Evolutionary conservation across 495 filamentous ascomycete species (phyloP), one percentile per base, ranked within the genome.

Genomic region (Durotheca rogersii): DNA sequence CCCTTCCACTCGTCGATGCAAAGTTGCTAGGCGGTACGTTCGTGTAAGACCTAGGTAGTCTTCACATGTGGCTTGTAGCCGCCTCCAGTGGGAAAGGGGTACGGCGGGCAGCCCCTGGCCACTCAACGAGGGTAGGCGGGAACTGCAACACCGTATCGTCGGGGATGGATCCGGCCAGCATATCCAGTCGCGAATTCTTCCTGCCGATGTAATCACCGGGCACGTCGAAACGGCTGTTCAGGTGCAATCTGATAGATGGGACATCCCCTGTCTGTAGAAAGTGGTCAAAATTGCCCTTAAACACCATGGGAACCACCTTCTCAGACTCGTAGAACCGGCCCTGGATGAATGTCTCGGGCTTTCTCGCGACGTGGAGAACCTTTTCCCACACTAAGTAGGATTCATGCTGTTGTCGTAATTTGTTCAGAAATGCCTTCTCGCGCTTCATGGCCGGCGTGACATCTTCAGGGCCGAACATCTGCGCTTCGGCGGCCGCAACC

Each of bases 271-370:
- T 32, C 34, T 57, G 44, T 5, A 67, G 25, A 14, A 58, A 58
- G 0, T 56, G n/a, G n/a, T n/a, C n/a, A n/a, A n/a, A n/a, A n/a
- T n/a, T n/a, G n/a, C n/a, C n/a, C n/a, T 69, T 57, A 4, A 76
- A 60, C 35, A 70, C 59, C 35, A 70, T 57, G 7, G 48, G 54
- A 37, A 67, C 65, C 15, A 76, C 54, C 47, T 60, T 60, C 25
- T 64, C 42, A 0, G 67, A 71, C 14, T 72, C 69, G 57, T 76
- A 74, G 56, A 73, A 76, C 5, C 73, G 57, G n/a, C 73, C 72
- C 17, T 56, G 53, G 7, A 74, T 66, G 4, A 58, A 58, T 0
- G 19, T 33, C 35, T 72, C 69, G 15, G 25, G 12, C n/a, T 66
- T 59, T 6, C 48, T 35, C 15, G 49, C 45, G 25, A 59, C 47